These are phyloP conservation scores for Lipomyces oligophaga DNA, from an alignment of 805 yeast species.

Conservation along the genomic window DNA sequence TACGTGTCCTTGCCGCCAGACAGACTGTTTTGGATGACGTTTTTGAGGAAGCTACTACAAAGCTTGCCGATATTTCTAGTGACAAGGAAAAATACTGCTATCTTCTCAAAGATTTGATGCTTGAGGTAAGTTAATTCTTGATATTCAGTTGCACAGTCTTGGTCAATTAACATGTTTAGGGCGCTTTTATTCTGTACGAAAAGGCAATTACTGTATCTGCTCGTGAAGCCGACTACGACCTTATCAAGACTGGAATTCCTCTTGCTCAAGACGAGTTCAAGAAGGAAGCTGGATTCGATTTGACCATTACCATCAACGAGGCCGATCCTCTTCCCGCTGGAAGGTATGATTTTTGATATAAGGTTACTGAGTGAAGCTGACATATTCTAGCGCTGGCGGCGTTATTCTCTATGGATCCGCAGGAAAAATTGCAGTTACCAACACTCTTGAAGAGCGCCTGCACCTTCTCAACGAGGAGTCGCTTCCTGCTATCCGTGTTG, in stretches of 20 bases:
- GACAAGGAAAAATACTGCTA: slow-evolving; percentile 60
- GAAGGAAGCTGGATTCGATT: slow-evolving; percentile 55
- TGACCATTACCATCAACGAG: slow-evolving; percentile 56
- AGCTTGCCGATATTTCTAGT: slow-evolving; percentile 56
- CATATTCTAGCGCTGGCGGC: slow-evolving; percentile 64
- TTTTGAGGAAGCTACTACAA: slow-evolving; percentile 62
- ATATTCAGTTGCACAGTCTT: background rate
- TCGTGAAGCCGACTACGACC: slow-evolving; percentile 57
- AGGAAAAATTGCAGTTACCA: slow-evolving; percentile 84
- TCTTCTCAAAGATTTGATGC: slow-evolving; percentile 70
- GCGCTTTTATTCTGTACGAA: slow-evolving; percentile 69
- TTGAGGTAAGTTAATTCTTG: slow-evolving; percentile 46
- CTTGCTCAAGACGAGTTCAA: slow-evolving; percentile 63
- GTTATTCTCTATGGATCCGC: slow-evolving; percentile 62
- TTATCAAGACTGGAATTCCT: slow-evolving; percentile 58
- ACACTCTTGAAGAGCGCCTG: slow-evolving; percentile 93
- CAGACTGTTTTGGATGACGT: slow-evolving; percentile 74
- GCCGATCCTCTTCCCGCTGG: slow-evolving; percentile 55
- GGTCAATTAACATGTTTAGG: slow-evolving; percentile 26
- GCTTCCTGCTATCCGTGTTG: slow-evolving; percentile 87
- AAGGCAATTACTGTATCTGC: slow-evolving; percentile 59
- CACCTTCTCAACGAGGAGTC: slow-evolving; percentile 76
- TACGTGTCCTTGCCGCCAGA: slow-evolving; percentile 80
- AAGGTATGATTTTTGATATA: slow-evolving; percentile 26
- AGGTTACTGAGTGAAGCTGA: background rate